These are phyloP conservation scores for Tephrocybe sp. DNA, from an alignment of 768 basidiomycete genomes.

Conservation along the genomic window DNA sequence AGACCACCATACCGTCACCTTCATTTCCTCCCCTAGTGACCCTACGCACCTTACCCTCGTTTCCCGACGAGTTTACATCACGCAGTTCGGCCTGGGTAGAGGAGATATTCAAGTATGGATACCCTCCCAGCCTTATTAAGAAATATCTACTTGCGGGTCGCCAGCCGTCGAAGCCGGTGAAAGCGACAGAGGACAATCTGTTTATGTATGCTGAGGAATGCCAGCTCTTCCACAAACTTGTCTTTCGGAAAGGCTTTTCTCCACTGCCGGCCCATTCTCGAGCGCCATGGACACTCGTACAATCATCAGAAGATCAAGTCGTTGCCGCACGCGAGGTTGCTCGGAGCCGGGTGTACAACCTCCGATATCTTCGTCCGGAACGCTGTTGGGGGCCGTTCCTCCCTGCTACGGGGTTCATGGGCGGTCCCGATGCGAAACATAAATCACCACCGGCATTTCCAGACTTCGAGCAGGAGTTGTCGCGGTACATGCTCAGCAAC, in stretches of 20 bases:
- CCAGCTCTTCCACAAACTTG: conserved; percentile 39
- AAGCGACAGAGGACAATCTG: conserved; percentile 17
- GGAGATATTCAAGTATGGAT: conserved; percentile 24
- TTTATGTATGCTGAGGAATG: conserved; percentile 30
- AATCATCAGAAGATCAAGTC: conserved; percentile 11
- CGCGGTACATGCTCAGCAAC: conserved; percentile 12
- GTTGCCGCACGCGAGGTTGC: conserved; percentile 28
- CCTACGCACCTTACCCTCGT: conserved; percentile 13
- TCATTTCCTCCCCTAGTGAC: conserved; percentile 14
- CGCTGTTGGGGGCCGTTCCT: conserved; percentile 38
- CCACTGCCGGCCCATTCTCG: conserved; percentile 17
- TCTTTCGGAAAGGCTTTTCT: conserved; percentile 45
- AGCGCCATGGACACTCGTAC: conserved; percentile 1
- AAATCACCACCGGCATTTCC: conserved; percentile 6
- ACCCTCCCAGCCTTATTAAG: conserved; percentile 32
- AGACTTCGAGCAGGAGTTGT: conserved; percentile 15
- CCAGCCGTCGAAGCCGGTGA: conserved; percentile 11
- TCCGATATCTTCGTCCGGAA: conserved; percentile 30
- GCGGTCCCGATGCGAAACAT: not conserved
- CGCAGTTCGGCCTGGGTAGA: conserved; percentile 36
- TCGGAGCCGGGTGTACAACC: conserved; percentile 34
- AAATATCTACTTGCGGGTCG: conserved; percentile 22
- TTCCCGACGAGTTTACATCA: conserved; percentile 19
- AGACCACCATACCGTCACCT: not conserved
- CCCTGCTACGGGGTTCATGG: conserved; percentile 10